phyloP scores from a whole-genome alignment of 2,329 filamentous ascomycete genomes.

The Monilinia fructicola region DNA sequence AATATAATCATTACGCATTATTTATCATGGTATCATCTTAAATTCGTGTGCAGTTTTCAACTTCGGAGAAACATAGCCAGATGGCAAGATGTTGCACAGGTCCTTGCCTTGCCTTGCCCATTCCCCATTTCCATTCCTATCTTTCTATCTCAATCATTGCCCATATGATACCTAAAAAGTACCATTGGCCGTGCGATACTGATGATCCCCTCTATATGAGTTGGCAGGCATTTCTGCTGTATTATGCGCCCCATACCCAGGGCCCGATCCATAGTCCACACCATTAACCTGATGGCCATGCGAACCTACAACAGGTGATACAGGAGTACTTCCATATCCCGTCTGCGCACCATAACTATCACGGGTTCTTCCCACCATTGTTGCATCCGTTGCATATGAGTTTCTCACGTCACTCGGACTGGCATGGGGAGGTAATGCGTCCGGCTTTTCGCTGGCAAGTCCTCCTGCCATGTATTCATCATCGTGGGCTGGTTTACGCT shows the following conservation, averaged over 20 bases:
- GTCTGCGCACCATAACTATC: constrained; percentile 9
- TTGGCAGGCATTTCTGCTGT: constrained; percentile 4
- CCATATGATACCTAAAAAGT: background rate
- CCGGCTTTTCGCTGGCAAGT: constrained; percentile 31
- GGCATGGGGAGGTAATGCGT: constrained; percentile 44
- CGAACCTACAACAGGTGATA: constrained; percentile 4
- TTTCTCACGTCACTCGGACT: constrained; percentile 42
- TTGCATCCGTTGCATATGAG: constrained; percentile 36
- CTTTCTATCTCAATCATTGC: background rate
- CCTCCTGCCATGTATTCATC: constrained; percentile 33
- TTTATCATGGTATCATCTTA: constrained; percentile 13
- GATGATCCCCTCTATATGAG: background rate
- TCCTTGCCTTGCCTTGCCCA: background rate
- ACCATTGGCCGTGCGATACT: background rate
- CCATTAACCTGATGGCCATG: constrained; percentile 10
- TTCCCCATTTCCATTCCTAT: background rate
- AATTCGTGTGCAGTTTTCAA: background rate
- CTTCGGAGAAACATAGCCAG: background rate
- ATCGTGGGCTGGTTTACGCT: constrained; percentile 32
- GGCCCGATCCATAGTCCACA: background rate
- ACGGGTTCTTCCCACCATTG: constrained; percentile 29
- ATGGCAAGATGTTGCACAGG: background rate
- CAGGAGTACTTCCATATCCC: constrained; percentile 2
- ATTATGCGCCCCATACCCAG: background rate
- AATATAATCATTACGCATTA: background rate